Conservation (phyloP, 371 early-diverging fungal genomes). For the Coemansia sp. region DNA sequence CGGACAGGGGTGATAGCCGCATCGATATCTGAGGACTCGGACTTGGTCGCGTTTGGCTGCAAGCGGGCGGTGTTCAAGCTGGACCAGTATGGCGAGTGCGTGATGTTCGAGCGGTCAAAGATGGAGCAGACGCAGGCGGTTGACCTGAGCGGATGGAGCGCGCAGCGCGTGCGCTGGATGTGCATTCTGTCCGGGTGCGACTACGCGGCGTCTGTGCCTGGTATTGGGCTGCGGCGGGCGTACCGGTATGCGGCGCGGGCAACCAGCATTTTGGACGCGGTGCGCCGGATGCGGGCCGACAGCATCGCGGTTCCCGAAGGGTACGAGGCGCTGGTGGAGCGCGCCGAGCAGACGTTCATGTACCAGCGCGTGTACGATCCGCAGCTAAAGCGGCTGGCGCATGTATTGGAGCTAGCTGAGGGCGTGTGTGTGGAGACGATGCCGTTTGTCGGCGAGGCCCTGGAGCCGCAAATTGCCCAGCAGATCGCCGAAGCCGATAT, state of each 20-base stretch:
- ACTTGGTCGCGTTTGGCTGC: slow-evolving; percentile 94
- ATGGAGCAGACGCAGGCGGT: slow-evolving; percentile 55
- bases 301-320: slow-evolving; percentile 52
- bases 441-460: slow-evolving; percentile 34
- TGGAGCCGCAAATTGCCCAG: slow-evolving; percentile 51
- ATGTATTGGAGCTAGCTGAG: slow-evolving; percentile 6
- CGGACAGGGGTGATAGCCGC: slow-evolving; percentile 70
- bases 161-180: slow-evolving; percentile 74
- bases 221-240: slow-evolving; percentile 89
- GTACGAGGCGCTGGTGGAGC: slow-evolving; percentile 63
- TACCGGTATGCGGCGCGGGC: slow-evolving; percentile 61
- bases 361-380: slow-evolving; percentile 84
- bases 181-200: slow-evolving; percentile 98
- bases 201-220: slow-evolving; percentile 80
- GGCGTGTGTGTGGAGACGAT: slow-evolving; percentile 7
- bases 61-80: slow-evolving; percentile 77
- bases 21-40: slow-evolving; percentile 97
- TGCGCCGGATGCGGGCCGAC: slow-evolving; percentile 45
- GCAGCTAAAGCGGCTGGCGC: slow-evolving; percentile 15
- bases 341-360: slow-evolving; percentile 78
- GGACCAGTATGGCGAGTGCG: slow-evolving; percentile 67
- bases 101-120: slow-evolving; percentile 59
- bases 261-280: slow-evolving; percentile 54
- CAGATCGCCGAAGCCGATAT: slow-evolving; percentile 59
- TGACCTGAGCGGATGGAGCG: slow-evolving; percentile 60